Percentiles rank a stretch among this genome's conserved stretches.
phyloP scores from a whole-genome alignment of 1,139 yeast species.

The Blastobotrys elegans region DNA sequence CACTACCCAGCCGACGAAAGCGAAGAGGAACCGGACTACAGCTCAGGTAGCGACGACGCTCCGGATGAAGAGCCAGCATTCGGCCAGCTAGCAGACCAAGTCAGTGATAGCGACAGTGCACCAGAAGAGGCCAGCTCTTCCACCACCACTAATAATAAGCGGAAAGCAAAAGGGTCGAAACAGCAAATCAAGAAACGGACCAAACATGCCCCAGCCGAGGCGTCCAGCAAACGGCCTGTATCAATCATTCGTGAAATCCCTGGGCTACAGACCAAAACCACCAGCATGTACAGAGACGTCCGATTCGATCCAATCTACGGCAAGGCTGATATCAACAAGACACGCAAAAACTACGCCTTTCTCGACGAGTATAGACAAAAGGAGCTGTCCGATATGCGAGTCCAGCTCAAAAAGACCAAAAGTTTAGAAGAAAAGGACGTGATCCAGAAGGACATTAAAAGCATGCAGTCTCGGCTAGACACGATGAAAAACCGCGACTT shows the following conservation, averaged over 20 bases:
- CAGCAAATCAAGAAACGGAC: slow-evolving; percentile 22
- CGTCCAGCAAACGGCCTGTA: slow-evolving; percentile 69
- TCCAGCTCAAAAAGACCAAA: slow-evolving; percentile 53
- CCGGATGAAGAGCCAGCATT: background rate
- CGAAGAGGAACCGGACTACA: background rate
- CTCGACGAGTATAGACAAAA: slow-evolving; percentile 76
- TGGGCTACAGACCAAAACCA: slow-evolving; percentile 47
- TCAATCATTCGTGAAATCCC: slow-evolving; percentile 68
- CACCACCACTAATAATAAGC: background rate
- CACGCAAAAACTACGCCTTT: slow-evolving; percentile 73
- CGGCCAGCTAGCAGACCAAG: slow-evolving; percentile 35
- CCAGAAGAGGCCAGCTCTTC: slow-evolving; percentile 16
- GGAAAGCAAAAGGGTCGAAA: background rate
- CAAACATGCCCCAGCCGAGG: slow-evolving; percentile 79
- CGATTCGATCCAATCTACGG: slow-evolving; percentile 90
- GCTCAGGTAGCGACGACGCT: background rate
- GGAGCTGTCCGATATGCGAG: slow-evolving; percentile 61
- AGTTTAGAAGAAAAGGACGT: slow-evolving; percentile 50
- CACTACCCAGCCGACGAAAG: slow-evolving; percentile 1
- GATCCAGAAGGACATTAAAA: slow-evolving; percentile 38
- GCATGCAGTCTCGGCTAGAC: slow-evolving; percentile 71
- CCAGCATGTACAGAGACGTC: slow-evolving; percentile 61
- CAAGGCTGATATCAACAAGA: slow-evolving; percentile 60
- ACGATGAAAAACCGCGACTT: slow-evolving; percentile 71
- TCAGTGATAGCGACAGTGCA: slow-evolving; percentile 21